phyloP scores from a whole-genome alignment of 1,284 basidiomycete genomes.

The Trichosporon inkin region DNA sequence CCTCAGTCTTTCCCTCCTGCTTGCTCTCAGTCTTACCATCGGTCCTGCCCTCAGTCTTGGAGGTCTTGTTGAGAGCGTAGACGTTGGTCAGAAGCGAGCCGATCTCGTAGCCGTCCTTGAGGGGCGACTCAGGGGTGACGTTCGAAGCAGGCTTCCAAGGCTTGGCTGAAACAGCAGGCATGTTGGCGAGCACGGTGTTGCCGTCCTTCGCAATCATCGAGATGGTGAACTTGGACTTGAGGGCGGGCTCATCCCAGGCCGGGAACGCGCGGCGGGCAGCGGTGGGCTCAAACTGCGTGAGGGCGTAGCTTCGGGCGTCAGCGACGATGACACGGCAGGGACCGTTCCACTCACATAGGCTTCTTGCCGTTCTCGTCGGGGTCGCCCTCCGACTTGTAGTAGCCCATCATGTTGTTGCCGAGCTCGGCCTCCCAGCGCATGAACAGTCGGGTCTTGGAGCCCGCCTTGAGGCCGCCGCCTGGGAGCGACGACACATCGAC shows the following conservation, averaged over 20 bases:
- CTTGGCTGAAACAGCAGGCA: slow-evolving; percentile 64
- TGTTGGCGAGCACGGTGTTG: slow-evolving; percentile 73
- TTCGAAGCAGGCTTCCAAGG: slow-evolving; percentile 44
- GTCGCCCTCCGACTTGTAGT: slow-evolving; percentile 51
- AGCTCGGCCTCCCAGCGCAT: slow-evolving; percentile 57
- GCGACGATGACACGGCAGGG: not conserved
- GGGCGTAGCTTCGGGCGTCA: slow-evolving; percentile 56
- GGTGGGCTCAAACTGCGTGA: slow-evolving; percentile 82
- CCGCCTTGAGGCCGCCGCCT: slow-evolving; percentile 62
- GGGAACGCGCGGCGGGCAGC: slow-evolving; percentile 78
- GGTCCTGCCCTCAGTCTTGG: slow-evolving; percentile 45
- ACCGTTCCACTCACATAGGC: slow-evolving; percentile 34
- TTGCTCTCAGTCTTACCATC: slow-evolving; percentile 44
- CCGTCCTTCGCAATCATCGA: slow-evolving; percentile 72
- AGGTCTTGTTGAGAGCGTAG: slow-evolving; percentile 45
- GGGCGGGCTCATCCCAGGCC: slow-evolving; percentile 84
- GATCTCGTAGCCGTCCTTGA: slow-evolving; percentile 44
- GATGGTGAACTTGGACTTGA: slow-evolving; percentile 82
- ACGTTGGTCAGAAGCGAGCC: slow-evolving; percentile 42
- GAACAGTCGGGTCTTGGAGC: slow-evolving; percentile 56
- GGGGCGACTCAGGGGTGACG: slow-evolving; percentile 33
- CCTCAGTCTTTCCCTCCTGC: slow-evolving; percentile 27
- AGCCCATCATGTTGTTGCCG: slow-evolving; percentile 61
- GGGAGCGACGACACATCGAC: slow-evolving; percentile 61
- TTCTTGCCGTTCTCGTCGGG: slow-evolving; percentile 53